phyloP scores from a whole-genome alignment of 768 basidiomycete species.

The Cantharellus anzutake region DNA sequence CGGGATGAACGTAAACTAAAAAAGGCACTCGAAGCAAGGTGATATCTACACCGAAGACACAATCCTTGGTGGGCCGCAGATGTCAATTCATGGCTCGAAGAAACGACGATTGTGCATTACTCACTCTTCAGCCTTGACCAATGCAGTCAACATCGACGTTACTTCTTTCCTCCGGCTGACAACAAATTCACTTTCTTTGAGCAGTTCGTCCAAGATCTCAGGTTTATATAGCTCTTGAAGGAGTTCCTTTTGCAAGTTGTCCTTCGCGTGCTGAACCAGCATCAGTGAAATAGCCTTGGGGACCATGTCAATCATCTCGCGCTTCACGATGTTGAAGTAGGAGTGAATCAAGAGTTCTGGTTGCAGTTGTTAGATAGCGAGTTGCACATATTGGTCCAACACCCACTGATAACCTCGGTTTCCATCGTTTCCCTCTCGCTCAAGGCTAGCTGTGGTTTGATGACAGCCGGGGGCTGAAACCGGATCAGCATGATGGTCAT shows the following conservation, averaged over 20 bases:
- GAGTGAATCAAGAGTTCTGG: conserved; percentile 87
- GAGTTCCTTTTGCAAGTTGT: conserved; percentile 83
- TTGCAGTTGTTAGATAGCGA: not conserved
- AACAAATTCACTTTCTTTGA: conserved; percentile 88
- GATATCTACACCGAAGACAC: too few relatives aligned
- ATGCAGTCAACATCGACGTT: conserved; percentile 75
- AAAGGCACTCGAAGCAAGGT: too few relatives aligned
- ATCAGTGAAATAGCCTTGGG: conserved; percentile 89
- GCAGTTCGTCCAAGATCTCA: conserved; percentile 81
- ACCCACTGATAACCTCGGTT: conserved; percentile 96
- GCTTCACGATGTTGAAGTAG: conserved; percentile 96
- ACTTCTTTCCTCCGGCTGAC: conserved; percentile 87
- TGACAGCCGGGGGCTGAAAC: conserved; percentile 55
- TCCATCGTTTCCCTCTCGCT: conserved; percentile 95
- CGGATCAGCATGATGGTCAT: not conserved
- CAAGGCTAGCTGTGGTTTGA: conserved; percentile 77
- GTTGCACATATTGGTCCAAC: not conserved
- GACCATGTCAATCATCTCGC: conserved; percentile 99
- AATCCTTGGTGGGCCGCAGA: too few relatives aligned
- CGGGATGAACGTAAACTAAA: too few relatives aligned
- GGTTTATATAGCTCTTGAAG: conserved; percentile 94
- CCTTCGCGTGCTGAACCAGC: conserved; percentile 83
- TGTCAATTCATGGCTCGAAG: too few relatives aligned
- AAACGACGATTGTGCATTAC: conserved; percentile 16
- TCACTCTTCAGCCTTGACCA: conserved; percentile 94